Evolutionary conservation across 306 rosid genomes (phyloP), one percentile per base, ranked within the genome.

Genomic region (Phaseolus lunatus): DNA sequence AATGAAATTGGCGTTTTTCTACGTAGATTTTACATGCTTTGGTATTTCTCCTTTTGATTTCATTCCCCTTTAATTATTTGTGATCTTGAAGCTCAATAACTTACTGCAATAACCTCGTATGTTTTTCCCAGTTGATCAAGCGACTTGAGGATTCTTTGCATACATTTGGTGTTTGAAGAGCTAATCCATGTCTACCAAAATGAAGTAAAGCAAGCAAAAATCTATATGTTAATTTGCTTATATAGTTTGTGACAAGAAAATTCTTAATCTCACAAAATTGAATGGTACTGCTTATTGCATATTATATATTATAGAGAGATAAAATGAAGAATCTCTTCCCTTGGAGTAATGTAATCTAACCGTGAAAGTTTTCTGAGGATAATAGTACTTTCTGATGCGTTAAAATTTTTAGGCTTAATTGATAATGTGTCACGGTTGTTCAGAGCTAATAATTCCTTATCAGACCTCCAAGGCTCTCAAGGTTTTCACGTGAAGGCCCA

Each of bases 161-260:
- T 59, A 68, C 72, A 59, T 72, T 75, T 39, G 81, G 76, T 49
- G 70, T 69, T 77, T 66, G 81, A 75, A 75, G 87, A 77, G 78
- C 73, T 87, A 67, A 53, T 61, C 77, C 9, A n/a, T n/a, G 69
- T 73, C 77, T 75, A 8, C 77, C 80, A 78, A 73, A 84, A 92
- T 90, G 96, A 90, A 81, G 97, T 92, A 90, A 81, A 81, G 74
- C 44, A 23, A 48, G 26, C 48, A 59, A 65, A 47, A 65, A 1
- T 72, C 65, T 26, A 63, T 76, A 72, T 26, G 20, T 31, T 58
- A 19, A 53, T 77, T 50, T 59, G 63, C 73, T 72, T 53, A 47
- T 52, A 39, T 76, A 26, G 37, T 56, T 72, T 65, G 8, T 7
- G 37, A 52, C 39, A 8, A 33, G 50, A 43, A 59, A 66, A 54